Evolutionary conservation across 192 early-diverging fungal genomes (phyloP).

Genomic region (Entrophospora sp.): DNA sequence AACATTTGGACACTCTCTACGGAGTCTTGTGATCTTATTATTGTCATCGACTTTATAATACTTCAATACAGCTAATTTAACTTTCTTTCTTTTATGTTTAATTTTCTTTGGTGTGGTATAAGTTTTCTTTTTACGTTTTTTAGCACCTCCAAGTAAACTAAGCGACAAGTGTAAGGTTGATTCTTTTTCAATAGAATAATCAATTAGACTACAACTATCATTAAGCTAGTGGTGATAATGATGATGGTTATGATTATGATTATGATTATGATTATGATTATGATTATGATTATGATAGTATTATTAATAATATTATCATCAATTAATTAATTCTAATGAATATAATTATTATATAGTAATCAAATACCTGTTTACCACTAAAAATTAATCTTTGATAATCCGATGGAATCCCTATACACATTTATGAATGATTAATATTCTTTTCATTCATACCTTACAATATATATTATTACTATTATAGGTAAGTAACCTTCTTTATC

Average conservation of each 20-base stretch:
- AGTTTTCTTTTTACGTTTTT: constrained; percentile 99
- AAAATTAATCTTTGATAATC: constrained; percentile 25
- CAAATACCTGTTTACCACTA: constrained; percentile 11
- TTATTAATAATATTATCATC: constrained; percentile 30
- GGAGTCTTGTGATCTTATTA: constrained; percentile 96
- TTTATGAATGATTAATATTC: no score
- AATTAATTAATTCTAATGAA: background rate
- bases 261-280: constrained; percentile 27
- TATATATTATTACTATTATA: no score
- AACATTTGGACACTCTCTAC: constrained; percentile 94
- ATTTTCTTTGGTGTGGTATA: constrained; percentile 99
- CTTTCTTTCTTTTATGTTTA: constrained; percentile 98
- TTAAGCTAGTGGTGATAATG: constrained; percentile 33
- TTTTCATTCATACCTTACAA: no score
- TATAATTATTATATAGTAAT: background rate
- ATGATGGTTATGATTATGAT: constrained; percentile 24
- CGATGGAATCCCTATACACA: constrained; percentile 40
- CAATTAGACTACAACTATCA: constrained; percentile 38
- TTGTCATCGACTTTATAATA: constrained; percentile 98
- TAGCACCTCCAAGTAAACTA: constrained; percentile 75
- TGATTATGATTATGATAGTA: constrained; percentile 44
- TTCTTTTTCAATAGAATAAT: constrained; percentile 54
- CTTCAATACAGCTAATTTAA: constrained; percentile 97
- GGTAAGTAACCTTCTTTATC: no score
- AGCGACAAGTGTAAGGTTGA: constrained; percentile 66